A percentile compares a stretch with the other conserved stretches of the same genome.
These are phyloP conservation scores for Pichia nanzhaoensis DNA, from an alignment of 805 yeast species.

Conservation along the genomic window DNA sequence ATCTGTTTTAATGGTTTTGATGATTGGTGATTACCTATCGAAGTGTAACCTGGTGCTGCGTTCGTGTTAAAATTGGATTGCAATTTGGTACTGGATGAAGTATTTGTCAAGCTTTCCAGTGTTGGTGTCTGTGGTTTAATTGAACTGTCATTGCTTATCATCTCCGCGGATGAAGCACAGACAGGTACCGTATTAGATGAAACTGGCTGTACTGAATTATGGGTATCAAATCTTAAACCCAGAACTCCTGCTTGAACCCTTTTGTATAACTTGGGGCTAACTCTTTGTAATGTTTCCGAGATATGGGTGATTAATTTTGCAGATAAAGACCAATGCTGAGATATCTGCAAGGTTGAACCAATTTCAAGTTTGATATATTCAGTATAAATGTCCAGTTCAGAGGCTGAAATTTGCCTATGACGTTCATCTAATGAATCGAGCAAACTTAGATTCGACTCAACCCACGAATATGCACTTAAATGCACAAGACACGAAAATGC, in stretches of 20 bases:
- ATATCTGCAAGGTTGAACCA: conserved; percentile 42
- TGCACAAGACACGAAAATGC: conserved; percentile 49
- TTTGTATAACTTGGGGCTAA: conserved; percentile 36
- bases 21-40: too few relatives aligned
- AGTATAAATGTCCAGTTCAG: conserved; percentile 38
- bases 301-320: conserved; percentile 41
- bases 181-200: not conserved
- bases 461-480: conserved; percentile 48
- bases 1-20: too few relatives aligned
- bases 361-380: conserved; percentile 45
- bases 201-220: not conserved
- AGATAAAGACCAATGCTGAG: conserved; percentile 46
- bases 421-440: conserved; percentile 11
- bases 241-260: conserved; percentile 32
- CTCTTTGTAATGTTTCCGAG: conserved; percentile 37
- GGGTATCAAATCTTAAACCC: conserved; percentile 12
- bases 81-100: too few relatives aligned
- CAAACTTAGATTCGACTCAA: conserved; percentile 32
- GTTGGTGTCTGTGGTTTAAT: too few relatives aligned
- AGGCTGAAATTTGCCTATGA: conserved; percentile 15
- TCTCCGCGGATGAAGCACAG: not conserved
- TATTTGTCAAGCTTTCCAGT: too few relatives aligned
- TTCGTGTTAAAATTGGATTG: not conserved
- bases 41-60: not conserved
- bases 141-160: not conserved